Evolutionary conservation across 2,329 filamentous ascomycete genomes (phyloP).

Genomic region (Bimuria novae-zelandiae): DNA sequence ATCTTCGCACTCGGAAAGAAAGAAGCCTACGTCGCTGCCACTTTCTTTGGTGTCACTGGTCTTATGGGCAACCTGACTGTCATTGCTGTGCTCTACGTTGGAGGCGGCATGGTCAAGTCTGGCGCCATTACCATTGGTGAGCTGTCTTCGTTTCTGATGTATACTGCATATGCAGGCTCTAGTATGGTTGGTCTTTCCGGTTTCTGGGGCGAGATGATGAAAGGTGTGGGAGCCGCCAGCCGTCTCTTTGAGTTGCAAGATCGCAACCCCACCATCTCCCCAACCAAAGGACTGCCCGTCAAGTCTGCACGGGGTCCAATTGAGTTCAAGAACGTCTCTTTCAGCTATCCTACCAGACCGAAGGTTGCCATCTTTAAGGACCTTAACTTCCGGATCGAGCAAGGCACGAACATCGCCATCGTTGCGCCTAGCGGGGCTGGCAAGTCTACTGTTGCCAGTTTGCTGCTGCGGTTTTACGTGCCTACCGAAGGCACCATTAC

Average conservation of each 20-base stretch:
- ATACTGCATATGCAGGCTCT: constrained; percentile 83
- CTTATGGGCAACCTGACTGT: constrained; percentile 98
- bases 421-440: constrained; percentile 95
- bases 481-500: constrained; percentile 76
- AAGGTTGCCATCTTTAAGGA: constrained; percentile 90
- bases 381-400: constrained; percentile 86
- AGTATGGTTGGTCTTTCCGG: constrained; percentile 92
- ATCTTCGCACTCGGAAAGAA: constrained; percentile 88
- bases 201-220: constrained; percentile 99
- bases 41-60: constrained; percentile 85
- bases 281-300: constrained; percentile 80
- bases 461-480: constrained; percentile 89
- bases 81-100: constrained; percentile 84
- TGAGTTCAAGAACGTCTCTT: constrained; percentile 81
- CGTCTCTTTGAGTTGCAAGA: constrained; percentile 96
- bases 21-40: constrained; percentile 86
- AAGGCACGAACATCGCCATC: constrained; percentile 92
- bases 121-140: constrained; percentile 90
- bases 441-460: constrained; percentile 92
- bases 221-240: constrained; percentile 95
- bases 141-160: constrained; percentile 97
- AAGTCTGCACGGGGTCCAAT: constrained; percentile 86
- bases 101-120: constrained; percentile 84
- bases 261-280: constrained; percentile 80
- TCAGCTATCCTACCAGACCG: constrained; percentile 91